These are phyloP conservation scores for Falciphora oryzae DNA, from an alignment of 2,329 filamentous ascomycete species.

Conservation along the genomic window DNA sequence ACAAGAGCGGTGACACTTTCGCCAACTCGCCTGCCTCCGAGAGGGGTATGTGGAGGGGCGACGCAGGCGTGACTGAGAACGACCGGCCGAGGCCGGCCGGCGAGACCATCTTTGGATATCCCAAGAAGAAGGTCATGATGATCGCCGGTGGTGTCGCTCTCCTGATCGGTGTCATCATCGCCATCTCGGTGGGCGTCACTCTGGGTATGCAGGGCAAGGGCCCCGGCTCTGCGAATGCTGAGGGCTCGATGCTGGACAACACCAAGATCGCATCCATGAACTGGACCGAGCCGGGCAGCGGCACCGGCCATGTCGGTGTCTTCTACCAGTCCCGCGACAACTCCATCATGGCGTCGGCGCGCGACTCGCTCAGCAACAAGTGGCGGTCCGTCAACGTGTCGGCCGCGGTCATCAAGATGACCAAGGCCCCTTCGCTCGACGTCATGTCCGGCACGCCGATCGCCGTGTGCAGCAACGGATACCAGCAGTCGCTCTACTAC, in stretches of 20 bases:
- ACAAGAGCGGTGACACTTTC: constrained; percentile 4
- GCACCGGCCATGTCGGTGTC: neutral
- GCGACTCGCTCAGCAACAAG: constrained; percentile 5
- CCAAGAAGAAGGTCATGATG: constrained; percentile 1
- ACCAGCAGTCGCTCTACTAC: constrained; percentile 6
- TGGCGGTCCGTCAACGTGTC: constrained; percentile 3
- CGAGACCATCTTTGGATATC: neutral
- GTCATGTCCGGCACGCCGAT: neutral
- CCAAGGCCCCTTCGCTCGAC: neutral
- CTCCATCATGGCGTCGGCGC: neutral
- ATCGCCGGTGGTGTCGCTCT: neutral
- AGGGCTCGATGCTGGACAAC: neutral
- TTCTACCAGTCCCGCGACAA: constrained; percentile 5
- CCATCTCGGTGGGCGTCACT: neutral
- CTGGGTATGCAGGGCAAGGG: neutral
- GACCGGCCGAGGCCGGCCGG: neutral
- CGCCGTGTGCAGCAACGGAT: neutral
- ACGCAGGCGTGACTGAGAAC: constrained; percentile 1
- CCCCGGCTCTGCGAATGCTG: too few species aligned
- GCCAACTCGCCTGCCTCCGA: neutral
- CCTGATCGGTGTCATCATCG: neutral
- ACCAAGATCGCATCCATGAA: neutral
- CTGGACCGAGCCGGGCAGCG: constrained; percentile 1
- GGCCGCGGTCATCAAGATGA: neutral
- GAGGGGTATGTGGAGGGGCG: constrained; percentile 3